These are phyloP conservation scores for Hanseniaspora thailandica DNA, from an alignment of 805 yeast species.

Conservation along the genomic window DNA sequence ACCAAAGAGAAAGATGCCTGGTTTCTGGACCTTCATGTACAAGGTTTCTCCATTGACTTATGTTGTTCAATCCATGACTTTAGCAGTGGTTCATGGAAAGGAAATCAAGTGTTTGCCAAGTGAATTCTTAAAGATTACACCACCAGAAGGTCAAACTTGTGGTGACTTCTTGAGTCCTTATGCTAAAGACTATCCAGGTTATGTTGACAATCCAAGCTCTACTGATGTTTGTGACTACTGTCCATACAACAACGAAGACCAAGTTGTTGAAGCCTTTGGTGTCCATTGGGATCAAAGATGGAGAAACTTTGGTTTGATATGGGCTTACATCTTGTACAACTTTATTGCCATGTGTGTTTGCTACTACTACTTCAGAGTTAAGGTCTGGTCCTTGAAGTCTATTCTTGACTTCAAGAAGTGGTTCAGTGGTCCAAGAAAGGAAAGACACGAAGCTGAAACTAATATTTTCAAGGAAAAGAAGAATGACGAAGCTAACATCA, in stretches of 20 bases:
- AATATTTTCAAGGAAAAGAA: conserved; percentile 33
- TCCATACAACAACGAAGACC: conserved; percentile 44
- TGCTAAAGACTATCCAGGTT: conserved; percentile 33
- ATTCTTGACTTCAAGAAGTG: conserved; percentile 32
- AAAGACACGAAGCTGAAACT: conserved; percentile 38
- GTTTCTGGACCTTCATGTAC: conserved; percentile 40
- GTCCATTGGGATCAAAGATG: conserved; percentile 40
- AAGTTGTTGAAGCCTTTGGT: conserved; percentile 38
- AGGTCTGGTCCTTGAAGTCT: conserved; percentile 28
- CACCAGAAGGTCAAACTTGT: conserved; percentile 42
- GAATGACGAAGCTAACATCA: conserved; percentile 28
- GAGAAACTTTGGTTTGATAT: conserved; percentile 54
- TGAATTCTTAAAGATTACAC: conserved; percentile 32
- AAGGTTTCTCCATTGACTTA: conserved; percentile 39
- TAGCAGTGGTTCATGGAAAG: conserved; percentile 32
- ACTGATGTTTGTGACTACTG: conserved; percentile 52
- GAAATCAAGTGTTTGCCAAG: conserved; percentile 29
- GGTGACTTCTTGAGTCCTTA: conserved; percentile 32
- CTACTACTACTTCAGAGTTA: conserved; percentile 31
- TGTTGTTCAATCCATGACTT: conserved; percentile 35
- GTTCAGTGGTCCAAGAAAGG: conserved; percentile 35
- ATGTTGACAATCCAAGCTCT: conserved; percentile 33
- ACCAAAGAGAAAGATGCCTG: conserved; percentile 35
- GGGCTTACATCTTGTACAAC: conserved; percentile 35
- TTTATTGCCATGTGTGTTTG: conserved; percentile 30